Evolutionary conservation across 225 moss, liverwort and hornwort genomes (phyloP).

Genomic region (Rhytidiadelphus loreus): DNA sequence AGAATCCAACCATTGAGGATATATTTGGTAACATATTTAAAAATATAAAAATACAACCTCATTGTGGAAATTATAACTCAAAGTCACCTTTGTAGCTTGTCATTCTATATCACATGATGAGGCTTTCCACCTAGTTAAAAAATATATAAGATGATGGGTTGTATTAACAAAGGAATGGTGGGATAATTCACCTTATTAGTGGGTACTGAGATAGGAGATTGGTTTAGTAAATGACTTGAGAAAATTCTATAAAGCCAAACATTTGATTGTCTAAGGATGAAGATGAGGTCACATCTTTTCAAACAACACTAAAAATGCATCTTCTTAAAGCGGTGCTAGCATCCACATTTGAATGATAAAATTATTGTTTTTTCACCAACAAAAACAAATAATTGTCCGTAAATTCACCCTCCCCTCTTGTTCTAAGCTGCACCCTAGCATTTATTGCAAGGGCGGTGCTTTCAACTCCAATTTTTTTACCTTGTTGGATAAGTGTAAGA

Average conservation of each 20-base stretch:
- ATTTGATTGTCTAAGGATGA: neutral
- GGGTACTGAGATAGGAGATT: neutral
- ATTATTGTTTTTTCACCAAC: neutral
- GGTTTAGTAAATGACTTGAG: neutral
- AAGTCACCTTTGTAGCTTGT: neutral
- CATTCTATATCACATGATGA: neutral
- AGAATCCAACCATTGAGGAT: neutral
- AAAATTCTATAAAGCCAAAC: neutral
- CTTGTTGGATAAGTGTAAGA: neutral
- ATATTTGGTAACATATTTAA: neutral
- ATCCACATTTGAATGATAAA: neutral
- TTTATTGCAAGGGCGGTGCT: neutral
- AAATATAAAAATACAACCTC: neutral
- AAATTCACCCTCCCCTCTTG: fast-evolving
- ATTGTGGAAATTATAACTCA: neutral
- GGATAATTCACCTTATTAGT: neutral
- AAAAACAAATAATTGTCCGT: neutral
- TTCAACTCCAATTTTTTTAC: neutral
- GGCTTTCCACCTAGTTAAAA: neutral
- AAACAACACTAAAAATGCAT: neutral
- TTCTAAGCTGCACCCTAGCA: fast-evolving
- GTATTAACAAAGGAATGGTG: neutral
- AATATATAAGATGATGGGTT: neutral
- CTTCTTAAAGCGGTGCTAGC: neutral
- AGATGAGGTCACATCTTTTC: neutral